Percentiles rank a stretch among this genome's conserved stretches.
Evolutionary conservation across 2,329 filamentous ascomycete genomes (phyloP).

Genomic region (Xylariaceae sp.): DNA sequence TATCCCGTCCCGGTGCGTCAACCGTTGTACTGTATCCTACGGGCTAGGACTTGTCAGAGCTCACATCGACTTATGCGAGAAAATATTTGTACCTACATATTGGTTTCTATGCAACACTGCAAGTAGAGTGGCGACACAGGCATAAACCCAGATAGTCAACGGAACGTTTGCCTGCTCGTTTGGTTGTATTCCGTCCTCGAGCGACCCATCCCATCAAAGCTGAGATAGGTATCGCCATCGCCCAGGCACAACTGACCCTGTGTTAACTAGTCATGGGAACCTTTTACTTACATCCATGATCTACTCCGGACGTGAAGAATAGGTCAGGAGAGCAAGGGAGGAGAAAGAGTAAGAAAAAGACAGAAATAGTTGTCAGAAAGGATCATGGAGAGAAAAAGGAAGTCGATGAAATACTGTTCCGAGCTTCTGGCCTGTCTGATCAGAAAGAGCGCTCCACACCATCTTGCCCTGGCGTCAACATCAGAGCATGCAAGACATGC

Average conservation of each 20-base stretch:
- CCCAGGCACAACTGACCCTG: neutral
- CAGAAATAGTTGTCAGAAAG: neutral
- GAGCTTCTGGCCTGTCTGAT: conserved; percentile 1
- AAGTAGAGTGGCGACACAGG: neutral
- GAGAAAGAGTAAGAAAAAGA: neutral
- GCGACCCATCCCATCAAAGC: neutral
- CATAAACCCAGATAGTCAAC: neutral
- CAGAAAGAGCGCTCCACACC: conserved; percentile 11
- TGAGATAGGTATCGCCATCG: neutral
- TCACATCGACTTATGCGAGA: conserved; percentile 2
- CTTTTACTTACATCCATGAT: neutral
- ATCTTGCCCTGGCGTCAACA: conserved; percentile 7
- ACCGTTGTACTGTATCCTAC: conserved; percentile 4
- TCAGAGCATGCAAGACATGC: conserved; percentile 14
- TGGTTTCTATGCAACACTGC: neutral
- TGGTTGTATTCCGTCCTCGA: neutral
- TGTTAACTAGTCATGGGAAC: neutral
- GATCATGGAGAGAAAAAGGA: neutral
- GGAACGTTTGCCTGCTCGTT: neutral
- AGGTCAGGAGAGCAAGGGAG: neutral
- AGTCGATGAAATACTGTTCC: neutral
- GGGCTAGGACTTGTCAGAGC: conserved; percentile 10
- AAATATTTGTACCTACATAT: neutral
- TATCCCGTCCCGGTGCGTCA: conserved; percentile 12
- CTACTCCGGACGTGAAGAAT: neutral